Percentiles rank a stretch among this genome's conserved stretches.
Conservation (phyloP, 768 basidiomycete genomes). For the Hemileccinum impolitum region DNA sequence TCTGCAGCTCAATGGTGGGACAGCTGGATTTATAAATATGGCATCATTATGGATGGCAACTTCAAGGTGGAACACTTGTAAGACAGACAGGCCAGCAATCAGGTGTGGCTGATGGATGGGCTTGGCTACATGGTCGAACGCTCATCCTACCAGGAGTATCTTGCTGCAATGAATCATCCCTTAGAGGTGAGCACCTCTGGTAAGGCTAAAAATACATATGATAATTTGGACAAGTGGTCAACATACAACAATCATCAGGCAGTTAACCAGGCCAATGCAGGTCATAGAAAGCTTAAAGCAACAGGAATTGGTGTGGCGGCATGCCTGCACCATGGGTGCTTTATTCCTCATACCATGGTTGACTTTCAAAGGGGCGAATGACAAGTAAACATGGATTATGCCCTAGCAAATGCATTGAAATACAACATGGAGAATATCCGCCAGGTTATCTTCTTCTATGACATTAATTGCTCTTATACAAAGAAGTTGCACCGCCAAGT, state of each 20-base stretch:
- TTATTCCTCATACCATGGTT: slow-evolving; percentile 22
- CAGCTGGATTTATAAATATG: not conserved
- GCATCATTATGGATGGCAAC: slow-evolving; percentile 21
- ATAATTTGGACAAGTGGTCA: too few species aligned
- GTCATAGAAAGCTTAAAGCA: not conserved
- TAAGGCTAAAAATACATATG: too few species aligned
- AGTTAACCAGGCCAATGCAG: not conserved
- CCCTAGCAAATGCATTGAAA: not conserved
- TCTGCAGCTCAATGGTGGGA: not conserved
- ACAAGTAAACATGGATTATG: slow-evolving; percentile 12
- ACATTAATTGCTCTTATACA: slow-evolving; percentile 11
- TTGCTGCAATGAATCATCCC: too few species aligned
- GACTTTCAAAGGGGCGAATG: not conserved
- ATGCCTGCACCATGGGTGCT: not conserved
- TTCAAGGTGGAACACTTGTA: slow-evolving; percentile 21
- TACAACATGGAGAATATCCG: not conserved
- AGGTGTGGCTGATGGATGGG: slow-evolving; percentile 4
- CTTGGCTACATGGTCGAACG: not conserved
- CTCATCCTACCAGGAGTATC: too few species aligned
- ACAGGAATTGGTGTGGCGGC: slow-evolving; percentile 2
- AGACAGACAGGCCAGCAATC: not conserved
- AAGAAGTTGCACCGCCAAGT: too few species aligned
- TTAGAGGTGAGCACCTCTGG: too few species aligned
- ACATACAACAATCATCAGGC: not conserved
- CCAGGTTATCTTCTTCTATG: not conserved